A percentile compares a stretch with the other conserved stretches of the same genome.
phyloP scores from a whole-genome alignment of 345 rosid genomes.

The Arabidopsis suecica region DNA sequence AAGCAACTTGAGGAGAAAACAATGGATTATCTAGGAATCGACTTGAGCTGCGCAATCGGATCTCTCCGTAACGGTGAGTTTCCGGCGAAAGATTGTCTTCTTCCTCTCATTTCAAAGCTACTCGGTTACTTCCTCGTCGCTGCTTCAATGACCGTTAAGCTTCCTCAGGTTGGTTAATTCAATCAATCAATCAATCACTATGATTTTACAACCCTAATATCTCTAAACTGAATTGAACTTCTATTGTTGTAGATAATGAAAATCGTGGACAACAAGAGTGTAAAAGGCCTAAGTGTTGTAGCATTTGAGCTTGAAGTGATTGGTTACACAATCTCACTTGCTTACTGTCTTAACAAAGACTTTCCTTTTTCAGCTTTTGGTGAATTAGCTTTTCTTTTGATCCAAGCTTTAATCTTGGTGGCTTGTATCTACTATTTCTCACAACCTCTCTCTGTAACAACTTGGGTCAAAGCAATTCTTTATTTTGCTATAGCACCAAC shows the following conservation, averaged over 20 bases:
- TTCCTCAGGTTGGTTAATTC: slow-evolving; percentile 68
- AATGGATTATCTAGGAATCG: slow-evolving; percentile 72
- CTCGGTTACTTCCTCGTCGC: slow-evolving; percentile 90
- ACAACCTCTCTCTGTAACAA: slow-evolving; percentile 49
- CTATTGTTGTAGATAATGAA: slow-evolving; percentile 64
- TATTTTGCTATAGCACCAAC: slow-evolving; percentile 84
- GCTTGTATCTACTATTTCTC: slow-evolving; percentile 69
- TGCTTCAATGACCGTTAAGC: slow-evolving; percentile 90
- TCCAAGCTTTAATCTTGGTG: slow-evolving; percentile 80
- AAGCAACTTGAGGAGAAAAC: slow-evolving; percentile 15
- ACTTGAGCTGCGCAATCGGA: slow-evolving; percentile 64
- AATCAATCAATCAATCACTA: background rate
- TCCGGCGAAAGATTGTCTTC: slow-evolving; percentile 77
- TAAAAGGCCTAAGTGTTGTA: slow-evolving; percentile 75
- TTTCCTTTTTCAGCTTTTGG: slow-evolving; percentile 95
- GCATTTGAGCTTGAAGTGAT: slow-evolving; percentile 90
- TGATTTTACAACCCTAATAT: background rate
- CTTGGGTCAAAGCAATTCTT: slow-evolving; percentile 57
- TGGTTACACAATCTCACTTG: slow-evolving; percentile 82
- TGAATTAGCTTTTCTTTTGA: slow-evolving; percentile 74
- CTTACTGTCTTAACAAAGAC: slow-evolving; percentile 79
- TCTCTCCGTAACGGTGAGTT: slow-evolving; percentile 60
- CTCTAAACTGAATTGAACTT: background rate
- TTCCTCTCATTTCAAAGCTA: slow-evolving; percentile 82
- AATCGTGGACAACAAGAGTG: slow-evolving; percentile 73